Conservation (phyloP, 2,329 filamentous ascomycete genomes). For the Penicillium corylophilum region DNA sequence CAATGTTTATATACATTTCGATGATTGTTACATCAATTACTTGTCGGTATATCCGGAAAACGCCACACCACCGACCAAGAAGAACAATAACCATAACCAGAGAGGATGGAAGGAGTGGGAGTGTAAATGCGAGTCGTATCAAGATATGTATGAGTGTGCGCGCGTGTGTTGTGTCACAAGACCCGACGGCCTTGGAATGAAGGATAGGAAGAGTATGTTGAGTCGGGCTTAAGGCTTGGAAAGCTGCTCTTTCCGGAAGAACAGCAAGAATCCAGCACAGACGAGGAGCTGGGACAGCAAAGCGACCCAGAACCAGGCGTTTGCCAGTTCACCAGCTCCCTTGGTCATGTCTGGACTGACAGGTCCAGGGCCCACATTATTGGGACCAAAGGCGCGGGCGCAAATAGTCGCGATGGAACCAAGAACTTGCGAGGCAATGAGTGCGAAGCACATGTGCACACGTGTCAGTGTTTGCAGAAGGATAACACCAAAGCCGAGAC, state of each 20-base stretch:
- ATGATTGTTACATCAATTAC: background rate
- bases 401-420: slow-evolving; percentile 63
- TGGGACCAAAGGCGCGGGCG: slow-evolving; percentile 60
- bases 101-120: background rate
- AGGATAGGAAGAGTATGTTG: background rate
- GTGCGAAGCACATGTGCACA: slow-evolving; percentile 62
- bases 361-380: slow-evolving; percentile 58
- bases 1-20: background rate
- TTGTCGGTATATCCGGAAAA: background rate
- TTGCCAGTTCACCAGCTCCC: slow-evolving; percentile 46
- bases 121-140: background rate
- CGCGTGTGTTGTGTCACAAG: background rate
- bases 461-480: slow-evolving; percentile 64
- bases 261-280: slow-evolving; percentile 45
- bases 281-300: slow-evolving; percentile 59
- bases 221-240: slow-evolving; percentile 38
- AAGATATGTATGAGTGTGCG: background rate
- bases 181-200: background rate
- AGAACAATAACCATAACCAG: background rate
- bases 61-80: background rate
- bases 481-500: slow-evolving; percentile 67
- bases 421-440: slow-evolving; percentile 61
- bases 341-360: slow-evolving; percentile 62
- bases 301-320: slow-evolving; percentile 62
- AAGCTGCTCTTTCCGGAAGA: slow-evolving; percentile 48